Percentiles rank a stretch among this genome's conserved stretches.
These are phyloP conservation scores for Diutina neorugosa DNA, from an alignment of 1,139 yeast genomes.

Conservation along the genomic window DNA sequence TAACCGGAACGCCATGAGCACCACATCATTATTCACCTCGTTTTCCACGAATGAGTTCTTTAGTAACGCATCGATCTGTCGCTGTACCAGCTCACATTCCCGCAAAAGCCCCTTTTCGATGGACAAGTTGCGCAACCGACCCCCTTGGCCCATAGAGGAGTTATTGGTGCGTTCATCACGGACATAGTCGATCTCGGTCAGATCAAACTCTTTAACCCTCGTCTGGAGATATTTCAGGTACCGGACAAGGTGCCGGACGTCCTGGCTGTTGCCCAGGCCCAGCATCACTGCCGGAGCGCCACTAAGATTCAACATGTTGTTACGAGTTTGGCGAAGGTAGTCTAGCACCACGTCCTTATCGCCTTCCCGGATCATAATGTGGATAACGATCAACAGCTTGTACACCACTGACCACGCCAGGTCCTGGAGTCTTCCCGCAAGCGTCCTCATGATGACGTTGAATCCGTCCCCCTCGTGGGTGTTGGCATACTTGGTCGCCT, in stretches of 20 bases:
- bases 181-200: slow-evolving; percentile 64
- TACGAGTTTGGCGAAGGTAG: slow-evolving; percentile 47
- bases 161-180: slow-evolving; percentile 51
- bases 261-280: slow-evolving; percentile 22
- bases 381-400: slow-evolving; percentile 74
- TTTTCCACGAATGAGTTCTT: slow-evolving; percentile 63
- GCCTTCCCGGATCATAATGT: slow-evolving; percentile 91
- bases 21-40: slow-evolving; percentile 72
- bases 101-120: slow-evolving; percentile 78
- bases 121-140: slow-evolving; percentile 48
- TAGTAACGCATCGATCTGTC: slow-evolving; percentile 65
- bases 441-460: slow-evolving; percentile 52
- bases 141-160: slow-evolving; percentile 34
- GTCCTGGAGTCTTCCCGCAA: slow-evolving; percentile 54
- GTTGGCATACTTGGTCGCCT: slow-evolving; percentile 45
- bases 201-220: slow-evolving; percentile 57
- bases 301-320: slow-evolving; percentile 41
- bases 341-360: slow-evolving; percentile 56
- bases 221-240: slow-evolving; percentile 63
- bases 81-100: slow-evolving; percentile 76
- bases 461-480: slow-evolving; percentile 41
- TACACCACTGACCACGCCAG: slow-evolving; percentile 85
- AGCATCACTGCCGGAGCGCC: slow-evolving; percentile 14
- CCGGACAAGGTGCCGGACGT: slow-evolving; percentile 49
- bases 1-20: slow-evolving; percentile 74